Evolutionary conservation across 2,329 filamentous ascomycete species (phyloP), one percentile per base, ranked within the genome.

Genomic region (Cordyceps cicadae): DNA sequence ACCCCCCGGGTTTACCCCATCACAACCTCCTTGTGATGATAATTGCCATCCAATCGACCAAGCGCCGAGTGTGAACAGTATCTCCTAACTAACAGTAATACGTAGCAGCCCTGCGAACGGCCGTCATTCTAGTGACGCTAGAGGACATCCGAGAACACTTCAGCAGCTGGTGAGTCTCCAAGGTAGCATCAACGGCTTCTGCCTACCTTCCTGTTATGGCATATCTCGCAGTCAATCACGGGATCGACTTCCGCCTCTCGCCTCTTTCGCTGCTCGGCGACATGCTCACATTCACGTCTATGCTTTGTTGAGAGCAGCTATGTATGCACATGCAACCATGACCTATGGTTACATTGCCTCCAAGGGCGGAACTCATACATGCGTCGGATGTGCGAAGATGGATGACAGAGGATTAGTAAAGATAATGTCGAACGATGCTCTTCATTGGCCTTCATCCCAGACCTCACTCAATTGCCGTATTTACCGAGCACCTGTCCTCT

Each of bases 171-270:
- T 15, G 11, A 41, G 19, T 48, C 57, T 59, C 57, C 57, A 59
- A 59, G 49, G 57, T 59, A 59, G 26, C 57, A 54, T 59, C 29
- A 29, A 59, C 15, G 15, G 39, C 39, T n/a, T 24, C n/a, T 19
- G 7, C 37, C 37, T 45, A 4, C 12, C 17, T 41, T 24, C 56
- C 56, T n/a, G 1, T 46, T 45, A 9, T n/a, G 19, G 49, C 15
- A 32, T 32, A 46, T 34, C 5, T 24, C 21, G 17, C 32, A 32
- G 39, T 45, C 26, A 49, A 59, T 59, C 24, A 37, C n/a, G 5
- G 49, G n/a, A 14, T 41, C 29, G 12, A 9, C 19, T 46, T 15
- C 39, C 19, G 37, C 29, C 49, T 53, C 37, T 43, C 15, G 48
- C 29, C 49, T 53, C 37, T 34, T n/a, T 29, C 17, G 3, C 15